Evolutionary conservation across 2,329 filamentous ascomycete genomes (phyloP), one percentile per base, ranked within the genome.

Genomic region (Dothistroma septosporum): DNA sequence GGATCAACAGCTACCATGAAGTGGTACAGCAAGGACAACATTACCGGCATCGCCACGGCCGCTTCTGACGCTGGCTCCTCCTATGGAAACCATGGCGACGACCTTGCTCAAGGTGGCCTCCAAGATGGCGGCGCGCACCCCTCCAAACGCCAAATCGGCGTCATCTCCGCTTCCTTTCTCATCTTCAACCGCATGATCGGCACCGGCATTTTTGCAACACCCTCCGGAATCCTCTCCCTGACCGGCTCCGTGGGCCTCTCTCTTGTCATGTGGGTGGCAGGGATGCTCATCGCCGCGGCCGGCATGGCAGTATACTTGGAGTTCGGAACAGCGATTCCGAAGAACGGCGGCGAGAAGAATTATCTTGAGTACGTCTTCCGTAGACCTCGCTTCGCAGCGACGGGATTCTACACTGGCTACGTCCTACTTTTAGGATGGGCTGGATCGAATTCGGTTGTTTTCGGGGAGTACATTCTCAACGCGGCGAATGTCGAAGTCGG

Each of bases 381-480:
- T 37, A 81, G 78, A 66, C 86, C 86, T 1, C 80, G 77, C 66
- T 87, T 87, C 70, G 78, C 88, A 9, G 80, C 79, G 50, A 88
- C 85, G 8, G 81, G 80, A 14, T 75, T 87, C 58, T 88, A 87
- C 73, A 74, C 75, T 24, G 80, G 82, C 32, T 87, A 88, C 63
- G 82, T 87, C 12, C 69, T 89, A 28, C 78, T 89, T 1, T 80
- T 88, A 19, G 85, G 76, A 12, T 88, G 85, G 85, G 85, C 85
- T 0, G 83, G 83, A 7, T 83, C 83, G 14, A 89, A 89, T 73
- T 87, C 83, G 0, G 84, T 90, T 64, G 81, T 89, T 44, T 89
- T 90, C 64, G 86, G 86, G 61, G 85, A 88, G 70, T 89, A 89
- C 73, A 85, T 90, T 59, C 79, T 90, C 1, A 80, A 87, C 69